These are phyloP conservation scores for Ustilago sp. DNA, from an alignment of 1,284 basidiomycete species.

Conservation along the genomic window DNA sequence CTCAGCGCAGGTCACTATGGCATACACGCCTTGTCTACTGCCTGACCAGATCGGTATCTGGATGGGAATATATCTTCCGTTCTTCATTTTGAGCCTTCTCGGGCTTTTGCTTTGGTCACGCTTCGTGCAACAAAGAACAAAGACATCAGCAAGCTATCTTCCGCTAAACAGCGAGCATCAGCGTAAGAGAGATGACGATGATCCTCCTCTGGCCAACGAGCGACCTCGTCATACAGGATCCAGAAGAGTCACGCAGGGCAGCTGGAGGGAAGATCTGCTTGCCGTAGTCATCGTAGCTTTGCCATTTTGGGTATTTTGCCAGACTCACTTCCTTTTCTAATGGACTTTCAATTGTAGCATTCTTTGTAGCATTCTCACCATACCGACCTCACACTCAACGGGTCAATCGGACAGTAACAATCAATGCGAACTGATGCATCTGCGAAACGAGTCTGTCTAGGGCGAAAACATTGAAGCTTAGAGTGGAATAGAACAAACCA, in stretches of 20 bases:
- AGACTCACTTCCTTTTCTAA: constrained; percentile 45
- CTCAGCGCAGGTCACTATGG: constrained; percentile 12
- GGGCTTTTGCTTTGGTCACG: constrained; percentile 30
- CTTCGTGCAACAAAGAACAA: not conserved
- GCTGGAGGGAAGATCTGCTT: constrained; percentile 32
- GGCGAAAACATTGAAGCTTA: not conserved
- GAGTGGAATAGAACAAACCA: not conserved
- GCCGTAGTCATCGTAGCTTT: constrained; percentile 43
- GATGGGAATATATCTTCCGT: constrained; percentile 50
- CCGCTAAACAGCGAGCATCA: constrained; percentile 20
- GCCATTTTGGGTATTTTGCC: constrained; percentile 47
- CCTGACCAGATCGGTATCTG: constrained; percentile 62
- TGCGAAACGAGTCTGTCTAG: constrained; percentile 5
- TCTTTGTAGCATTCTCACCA: constrained; percentile 3
- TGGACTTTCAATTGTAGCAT: not conserved
- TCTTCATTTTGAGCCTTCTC: constrained; percentile 27
- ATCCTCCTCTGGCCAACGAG: constrained; percentile 8
- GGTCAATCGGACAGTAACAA: not conserved
- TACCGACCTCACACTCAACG: not conserved
- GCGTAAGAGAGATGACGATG: constrained; percentile 36
- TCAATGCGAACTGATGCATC: constrained; percentile 7
- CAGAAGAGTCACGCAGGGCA: not conserved
- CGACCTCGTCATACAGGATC: not conserved
- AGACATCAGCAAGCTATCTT: constrained; percentile 14
- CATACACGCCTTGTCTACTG: constrained; percentile 57